Conservation (phyloP, 1,284 basidiomycete species). For the Volvariella volvacea region DNA sequence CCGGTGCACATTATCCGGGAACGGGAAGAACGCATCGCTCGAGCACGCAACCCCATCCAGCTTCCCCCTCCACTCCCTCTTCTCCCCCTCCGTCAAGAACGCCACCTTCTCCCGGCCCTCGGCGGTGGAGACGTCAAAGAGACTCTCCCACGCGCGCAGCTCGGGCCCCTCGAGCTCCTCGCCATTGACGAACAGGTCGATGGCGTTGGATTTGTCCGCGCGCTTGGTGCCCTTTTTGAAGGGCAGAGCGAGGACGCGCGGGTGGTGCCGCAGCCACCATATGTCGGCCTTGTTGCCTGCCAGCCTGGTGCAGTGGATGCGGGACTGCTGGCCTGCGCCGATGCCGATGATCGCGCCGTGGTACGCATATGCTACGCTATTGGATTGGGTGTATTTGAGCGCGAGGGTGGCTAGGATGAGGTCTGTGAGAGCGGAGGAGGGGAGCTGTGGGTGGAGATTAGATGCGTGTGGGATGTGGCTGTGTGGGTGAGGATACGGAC, state of each 20-base stretch:
- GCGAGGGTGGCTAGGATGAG: constrained; percentile 93
- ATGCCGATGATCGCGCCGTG: constrained; percentile 93
- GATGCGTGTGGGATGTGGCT: background rate
- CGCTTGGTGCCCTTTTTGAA: constrained; percentile 99
- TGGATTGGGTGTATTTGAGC: constrained; percentile 98
- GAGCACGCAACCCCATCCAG: constrained; percentile 87
- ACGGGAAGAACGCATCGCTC: constrained; percentile 99
- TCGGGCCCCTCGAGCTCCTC: constrained; percentile 86
- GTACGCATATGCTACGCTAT: constrained; percentile 95
- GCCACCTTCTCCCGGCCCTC: constrained; percentile 47
- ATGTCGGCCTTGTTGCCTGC: constrained; percentile 98
- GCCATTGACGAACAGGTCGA: constrained; percentile 93
- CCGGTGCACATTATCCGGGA: constrained; percentile 96
- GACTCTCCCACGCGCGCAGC: constrained; percentile 84
- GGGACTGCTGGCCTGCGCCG: constrained; percentile 96
- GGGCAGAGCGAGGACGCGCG: constrained; percentile 83
- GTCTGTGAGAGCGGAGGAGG: constrained; percentile 71
- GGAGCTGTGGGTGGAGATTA: constrained; percentile 42
- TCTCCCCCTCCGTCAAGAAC: constrained; percentile 69
- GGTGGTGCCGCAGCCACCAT: constrained; percentile 98
- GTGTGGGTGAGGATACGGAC: constrained; percentile 29
- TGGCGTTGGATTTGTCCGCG: constrained; percentile 97
- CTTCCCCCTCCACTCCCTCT: constrained; percentile 62
- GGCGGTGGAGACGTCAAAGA: constrained; percentile 58
- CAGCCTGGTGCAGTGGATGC: constrained; percentile 98